phyloP scores from a whole-genome alignment of 176 grass and related monocot genomes.

The Musa acuminata region DNA sequence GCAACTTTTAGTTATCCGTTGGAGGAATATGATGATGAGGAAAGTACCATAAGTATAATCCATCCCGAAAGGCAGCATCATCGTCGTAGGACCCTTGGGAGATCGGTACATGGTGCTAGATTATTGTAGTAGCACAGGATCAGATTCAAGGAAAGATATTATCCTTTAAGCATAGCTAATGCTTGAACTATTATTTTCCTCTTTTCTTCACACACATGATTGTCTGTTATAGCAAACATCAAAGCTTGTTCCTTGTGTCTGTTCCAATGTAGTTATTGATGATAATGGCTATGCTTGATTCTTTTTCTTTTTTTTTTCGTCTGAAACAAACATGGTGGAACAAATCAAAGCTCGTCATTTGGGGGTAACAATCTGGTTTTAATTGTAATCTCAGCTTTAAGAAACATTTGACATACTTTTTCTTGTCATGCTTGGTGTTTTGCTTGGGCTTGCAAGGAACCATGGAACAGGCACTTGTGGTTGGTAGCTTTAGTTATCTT shows the following conservation, averaged over 20 bases:
- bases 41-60: neutral
- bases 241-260: neutral
- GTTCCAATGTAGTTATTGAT: neutral
- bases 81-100: neutral
- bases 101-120: neutral
- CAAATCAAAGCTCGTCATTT: no score
- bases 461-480: no score
- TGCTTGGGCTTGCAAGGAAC: no score
- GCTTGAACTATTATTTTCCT: neutral
- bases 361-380: no score
- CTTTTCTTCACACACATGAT: neutral
- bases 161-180: neutral
- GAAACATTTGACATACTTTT: no score
- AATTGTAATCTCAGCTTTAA: no score
- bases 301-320: neutral
- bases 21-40: neutral
- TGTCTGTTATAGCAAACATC: neutral
- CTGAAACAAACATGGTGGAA: neutral
- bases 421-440: no score
- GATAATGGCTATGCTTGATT: neutral
- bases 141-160: neutral
- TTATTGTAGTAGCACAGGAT: neutral
- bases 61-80: neutral
- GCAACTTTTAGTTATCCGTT: neutral
- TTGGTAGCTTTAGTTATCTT: no score